Evolutionary conservation across 257 asterid genomes (phyloP).

Genomic region (Lithospermum erythrorhizon): DNA sequence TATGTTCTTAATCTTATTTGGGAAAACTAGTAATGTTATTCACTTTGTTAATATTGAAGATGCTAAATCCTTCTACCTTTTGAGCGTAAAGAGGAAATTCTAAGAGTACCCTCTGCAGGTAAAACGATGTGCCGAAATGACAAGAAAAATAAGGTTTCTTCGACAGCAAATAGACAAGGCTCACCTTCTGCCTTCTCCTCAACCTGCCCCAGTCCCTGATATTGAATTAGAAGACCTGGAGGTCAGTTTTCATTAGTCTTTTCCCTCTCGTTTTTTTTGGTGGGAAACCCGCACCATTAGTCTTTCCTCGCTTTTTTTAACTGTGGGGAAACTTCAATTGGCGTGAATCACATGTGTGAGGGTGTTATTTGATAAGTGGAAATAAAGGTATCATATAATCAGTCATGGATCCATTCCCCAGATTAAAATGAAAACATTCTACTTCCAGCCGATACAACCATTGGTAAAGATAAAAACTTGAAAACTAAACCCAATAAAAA

Average conservation of each 20-base stretch:
- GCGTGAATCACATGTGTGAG: too few relatives aligned
- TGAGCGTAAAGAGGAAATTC: slow-evolving; percentile 13
- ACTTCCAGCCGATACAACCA: too few relatives aligned
- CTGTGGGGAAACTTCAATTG: too few relatives aligned
- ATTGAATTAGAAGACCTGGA: slow-evolving; percentile 85
- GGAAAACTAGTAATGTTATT: neutral
- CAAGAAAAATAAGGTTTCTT: slow-evolving; percentile 79
- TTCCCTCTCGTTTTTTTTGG: neutral
- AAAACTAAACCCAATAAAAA: too few relatives aligned
- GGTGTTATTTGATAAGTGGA: too few relatives aligned
- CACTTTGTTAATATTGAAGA: neutral
- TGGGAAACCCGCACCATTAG: too few relatives aligned
- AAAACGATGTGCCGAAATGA: slow-evolving; percentile 99
- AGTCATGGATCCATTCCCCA: too few relatives aligned
- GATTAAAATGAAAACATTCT: too few relatives aligned
- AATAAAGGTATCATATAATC: too few relatives aligned
- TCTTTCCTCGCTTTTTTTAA: too few relatives aligned
- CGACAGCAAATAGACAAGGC: slow-evolving; percentile 93
- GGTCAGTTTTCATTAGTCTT: slow-evolving; percentile 32
- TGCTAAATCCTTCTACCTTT: slow-evolving; percentile 4
- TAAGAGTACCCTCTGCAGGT: slow-evolving; percentile 39
- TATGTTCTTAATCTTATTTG: neutral
- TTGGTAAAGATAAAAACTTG: too few relatives aligned
- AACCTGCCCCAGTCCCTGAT: slow-evolving; percentile 72
- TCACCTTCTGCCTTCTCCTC: slow-evolving; percentile 51